phyloP scores from a whole-genome alignment of 768 basidiomycete genomes.

The Paxillus ammoniavirescens region DNA sequence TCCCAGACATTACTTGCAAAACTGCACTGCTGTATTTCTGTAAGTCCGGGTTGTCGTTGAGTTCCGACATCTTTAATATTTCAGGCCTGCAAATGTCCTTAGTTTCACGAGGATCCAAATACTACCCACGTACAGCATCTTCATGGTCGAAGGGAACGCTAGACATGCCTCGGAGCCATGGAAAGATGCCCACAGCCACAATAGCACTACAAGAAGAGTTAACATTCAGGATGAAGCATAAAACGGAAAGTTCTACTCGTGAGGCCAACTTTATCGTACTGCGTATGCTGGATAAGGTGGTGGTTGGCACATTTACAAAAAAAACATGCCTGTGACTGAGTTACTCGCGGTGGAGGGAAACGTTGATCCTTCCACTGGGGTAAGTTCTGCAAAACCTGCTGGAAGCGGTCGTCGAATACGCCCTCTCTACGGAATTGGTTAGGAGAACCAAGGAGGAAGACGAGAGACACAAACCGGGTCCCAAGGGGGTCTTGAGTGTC shows the following conservation, averaged over 20 bases:
- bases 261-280: slow-evolving; percentile 88
- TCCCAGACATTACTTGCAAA: slow-evolving; percentile 77
- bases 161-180: slow-evolving; percentile 73
- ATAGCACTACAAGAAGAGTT: slow-evolving; percentile 51
- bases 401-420: slow-evolving; percentile 55
- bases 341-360: slow-evolving; percentile 82
- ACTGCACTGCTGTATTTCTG: slow-evolving; percentile 80
- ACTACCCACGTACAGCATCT: slow-evolving; percentile 61
- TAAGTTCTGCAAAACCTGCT: slow-evolving; percentile 55
- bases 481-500: slow-evolving; percentile 54
- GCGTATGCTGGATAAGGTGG: slow-evolving; percentile 14
- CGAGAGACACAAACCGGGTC: slow-evolving; percentile 44
- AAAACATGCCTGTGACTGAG: slow-evolving; percentile 64
- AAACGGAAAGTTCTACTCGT: slow-evolving; percentile 55
- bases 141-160: slow-evolving; percentile 74
- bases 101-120: not conserved
- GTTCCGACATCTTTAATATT: slow-evolving; percentile 85
- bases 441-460: not conserved
- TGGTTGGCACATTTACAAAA: not conserved
- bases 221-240: slow-evolving; percentile 6
- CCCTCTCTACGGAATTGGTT: slow-evolving; percentile 41
- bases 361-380: slow-evolving; percentile 72
- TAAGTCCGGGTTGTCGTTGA: slow-evolving; percentile 81
- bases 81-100: slow-evolving; percentile 58
- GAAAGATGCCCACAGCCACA: slow-evolving; percentile 78